A percentile compares a stretch with the other conserved stretches of the same genome.
Conservation (phyloP, 2,329 filamentous ascomycete genomes). For the Penicillium fuscoglaucum region DNA sequence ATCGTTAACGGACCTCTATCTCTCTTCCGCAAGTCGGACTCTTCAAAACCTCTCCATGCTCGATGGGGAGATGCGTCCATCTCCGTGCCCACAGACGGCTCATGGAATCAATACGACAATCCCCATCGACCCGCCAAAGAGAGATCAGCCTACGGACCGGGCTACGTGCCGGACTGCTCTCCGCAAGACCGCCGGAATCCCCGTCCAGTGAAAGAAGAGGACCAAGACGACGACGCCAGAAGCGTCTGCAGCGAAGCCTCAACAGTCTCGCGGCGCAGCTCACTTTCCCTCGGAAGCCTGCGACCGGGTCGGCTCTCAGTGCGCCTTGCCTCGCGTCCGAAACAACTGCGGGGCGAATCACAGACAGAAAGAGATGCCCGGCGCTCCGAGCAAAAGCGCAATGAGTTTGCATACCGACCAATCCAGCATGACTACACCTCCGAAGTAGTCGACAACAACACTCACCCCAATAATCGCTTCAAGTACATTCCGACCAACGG, state of each 20-base stretch:
- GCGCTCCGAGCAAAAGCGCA: constrained; percentile 12
- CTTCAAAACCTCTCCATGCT: constrained; percentile 34
- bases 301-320: constrained; percentile 33
- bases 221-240: constrained; percentile 15
- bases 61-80: constrained; percentile 44
- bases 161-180: constrained; percentile 28
- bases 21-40: constrained; percentile 33
- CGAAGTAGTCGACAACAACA: constrained; percentile 29
- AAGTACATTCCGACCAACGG: constrained; percentile 36
- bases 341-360: constrained; percentile 14
- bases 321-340: constrained; percentile 28
- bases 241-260: constrained; percentile 3
- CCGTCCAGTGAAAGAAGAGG: constrained; percentile 2
- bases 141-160: constrained; percentile 29
- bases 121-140: constrained; percentile 24
- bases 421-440: constrained; percentile 34
- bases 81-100: constrained; percentile 39
- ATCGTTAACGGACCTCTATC: constrained; percentile 33
- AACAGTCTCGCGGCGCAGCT: constrained; percentile 16
- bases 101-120: constrained; percentile 40
- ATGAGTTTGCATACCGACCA: constrained; percentile 38
- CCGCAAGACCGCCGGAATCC: constrained; percentile 11
- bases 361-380: constrained; percentile 9
- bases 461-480: constrained; percentile 23
- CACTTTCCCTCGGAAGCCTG: constrained; percentile 24